Conservation (phyloP, 2,329 filamentous ascomycete species). For the Mariannaea sp. region DNA sequence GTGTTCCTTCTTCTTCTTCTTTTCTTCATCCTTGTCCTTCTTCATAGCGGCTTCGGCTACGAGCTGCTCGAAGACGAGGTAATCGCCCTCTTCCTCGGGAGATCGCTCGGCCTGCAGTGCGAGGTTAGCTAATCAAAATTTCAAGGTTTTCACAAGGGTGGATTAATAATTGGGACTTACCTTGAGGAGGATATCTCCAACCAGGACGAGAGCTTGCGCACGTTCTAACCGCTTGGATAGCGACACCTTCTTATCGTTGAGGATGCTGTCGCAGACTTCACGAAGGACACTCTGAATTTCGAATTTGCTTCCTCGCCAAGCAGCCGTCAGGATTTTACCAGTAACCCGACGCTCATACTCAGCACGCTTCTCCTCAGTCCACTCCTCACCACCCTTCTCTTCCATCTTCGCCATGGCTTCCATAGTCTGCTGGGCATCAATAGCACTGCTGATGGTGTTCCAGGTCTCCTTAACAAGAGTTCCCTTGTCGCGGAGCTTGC, state of each 20-base stretch:
- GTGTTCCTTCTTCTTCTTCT: slow-evolving; percentile 62
- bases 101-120: slow-evolving; percentile 75
- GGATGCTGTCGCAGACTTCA: slow-evolving; percentile 88
- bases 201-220: slow-evolving; percentile 84
- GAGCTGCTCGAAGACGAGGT: slow-evolving; percentile 97
- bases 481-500: slow-evolving; percentile 92
- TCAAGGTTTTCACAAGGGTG: neutral
- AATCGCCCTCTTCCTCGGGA: slow-evolving; percentile 96
- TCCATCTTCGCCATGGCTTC: slow-evolving; percentile 98
- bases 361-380: slow-evolving; percentile 95
- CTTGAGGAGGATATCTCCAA: slow-evolving; percentile 87
- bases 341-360: slow-evolving; percentile 97
- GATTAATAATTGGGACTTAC: slow-evolving; percentile 53
- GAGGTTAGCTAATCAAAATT: slow-evolving; percentile 1
- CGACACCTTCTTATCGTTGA: slow-evolving; percentile 78
- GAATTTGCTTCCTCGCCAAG: slow-evolving; percentile 95
- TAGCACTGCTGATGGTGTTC: slow-evolving; percentile 95
- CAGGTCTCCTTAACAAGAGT: slow-evolving; percentile 97
- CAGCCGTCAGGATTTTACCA: slow-evolving; percentile 95
- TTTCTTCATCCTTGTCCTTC: slow-evolving; percentile 84
- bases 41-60: slow-evolving; percentile 96
- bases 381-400: slow-evolving; percentile 92
- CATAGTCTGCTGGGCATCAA: slow-evolving; percentile 97
- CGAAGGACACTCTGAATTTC: slow-evolving; percentile 96
- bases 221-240: slow-evolving; percentile 87